Evolutionary conservation across 129 eudicot genomes (phyloP).

Genomic region (Chrysanthemum lavandulifolium): DNA sequence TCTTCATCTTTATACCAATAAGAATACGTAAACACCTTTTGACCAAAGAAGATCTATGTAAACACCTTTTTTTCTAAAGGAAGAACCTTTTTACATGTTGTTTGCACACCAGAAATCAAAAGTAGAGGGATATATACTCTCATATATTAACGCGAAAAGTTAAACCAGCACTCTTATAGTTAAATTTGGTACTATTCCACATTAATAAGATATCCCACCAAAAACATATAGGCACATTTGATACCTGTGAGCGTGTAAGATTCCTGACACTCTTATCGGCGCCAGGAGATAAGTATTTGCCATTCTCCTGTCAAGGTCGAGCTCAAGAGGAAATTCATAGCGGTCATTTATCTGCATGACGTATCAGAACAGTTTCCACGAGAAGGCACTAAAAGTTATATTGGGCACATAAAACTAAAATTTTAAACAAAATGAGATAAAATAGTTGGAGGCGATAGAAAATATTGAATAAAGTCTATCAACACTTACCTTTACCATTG

Average conservation of each 20-base stretch:
- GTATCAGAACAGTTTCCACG: conserved; percentile 8
- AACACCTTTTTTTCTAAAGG: not conserved
- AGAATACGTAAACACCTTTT: not conserved
- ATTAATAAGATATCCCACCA: not conserved
- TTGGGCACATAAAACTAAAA: conserved; percentile 4
- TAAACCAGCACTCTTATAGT: no score
- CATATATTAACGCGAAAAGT: not conserved
- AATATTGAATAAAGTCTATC: conserved; percentile 2
- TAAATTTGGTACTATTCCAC: not conserved
- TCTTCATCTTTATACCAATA: not conserved
- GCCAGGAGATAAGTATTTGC: conserved; percentile 88
- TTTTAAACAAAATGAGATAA: not conserved
- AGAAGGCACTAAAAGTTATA: not conserved
- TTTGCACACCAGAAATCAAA: not conserved
- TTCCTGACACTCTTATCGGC: conserved; percentile 92
- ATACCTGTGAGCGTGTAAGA: conserved; percentile 92
- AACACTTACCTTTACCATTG: conserved; percentile 70
- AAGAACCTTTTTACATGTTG: conserved; percentile 2
- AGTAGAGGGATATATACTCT: not conserved
- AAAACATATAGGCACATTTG: conserved; percentile 5
- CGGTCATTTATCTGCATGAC: conserved; percentile 86
- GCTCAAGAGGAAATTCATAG: conserved; percentile 94
- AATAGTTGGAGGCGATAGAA: conserved; percentile 10
- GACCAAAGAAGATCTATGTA: not conserved
- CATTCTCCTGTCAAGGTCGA: conserved; percentile 91